These are phyloP conservation scores for Cinnamomum chago DNA, from an alignment of 164 flowering plant species.

Conservation along the genomic window DNA sequence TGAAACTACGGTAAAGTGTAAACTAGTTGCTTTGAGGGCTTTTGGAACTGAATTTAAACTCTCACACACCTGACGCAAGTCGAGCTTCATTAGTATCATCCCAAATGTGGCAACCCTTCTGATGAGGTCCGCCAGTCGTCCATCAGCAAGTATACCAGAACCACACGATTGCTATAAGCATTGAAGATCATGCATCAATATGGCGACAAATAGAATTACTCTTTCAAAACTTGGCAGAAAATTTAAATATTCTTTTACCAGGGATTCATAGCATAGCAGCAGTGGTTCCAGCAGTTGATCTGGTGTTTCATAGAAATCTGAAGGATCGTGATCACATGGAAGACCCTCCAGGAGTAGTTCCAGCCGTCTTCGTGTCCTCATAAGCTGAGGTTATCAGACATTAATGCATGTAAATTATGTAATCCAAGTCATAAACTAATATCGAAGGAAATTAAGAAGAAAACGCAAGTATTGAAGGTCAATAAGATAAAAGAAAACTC, in stretches of 20 bases:
- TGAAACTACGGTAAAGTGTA: background rate
- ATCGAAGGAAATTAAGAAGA: background rate
- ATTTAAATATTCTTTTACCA: slow-evolving; percentile 39
- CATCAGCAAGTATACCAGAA: slow-evolving; percentile 87
- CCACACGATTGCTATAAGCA: slow-evolving; percentile 78
- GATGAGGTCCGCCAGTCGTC: slow-evolving; percentile 84
- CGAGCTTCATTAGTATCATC: slow-evolving; percentile 90
- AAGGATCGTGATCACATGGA: slow-evolving; percentile 75
- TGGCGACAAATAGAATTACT: background rate
- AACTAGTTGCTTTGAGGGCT: background rate
- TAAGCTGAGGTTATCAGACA: slow-evolving; percentile 43
- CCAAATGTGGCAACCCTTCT: slow-evolving; percentile 91
- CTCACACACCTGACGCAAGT: slow-evolving; percentile 80
- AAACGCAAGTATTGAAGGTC: too few species aligned
- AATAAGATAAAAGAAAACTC: too few species aligned
- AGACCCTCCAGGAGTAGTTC: slow-evolving; percentile 88
- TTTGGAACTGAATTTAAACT: background rate
- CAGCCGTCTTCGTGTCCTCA: slow-evolving; percentile 60
- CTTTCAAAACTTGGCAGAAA: slow-evolving; percentile 1
- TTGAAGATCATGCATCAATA: slow-evolving; percentile 8
- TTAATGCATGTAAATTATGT: background rate
- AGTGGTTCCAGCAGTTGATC: slow-evolving; percentile 81
- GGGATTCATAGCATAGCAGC: slow-evolving; percentile 78
- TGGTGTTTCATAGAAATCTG: slow-evolving; percentile 73
- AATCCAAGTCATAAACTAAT: background rate